These are phyloP conservation scores for Cryptococcus floricola DNA, from an alignment of 1,284 basidiomycete genomes.

Conservation along the genomic window DNA sequence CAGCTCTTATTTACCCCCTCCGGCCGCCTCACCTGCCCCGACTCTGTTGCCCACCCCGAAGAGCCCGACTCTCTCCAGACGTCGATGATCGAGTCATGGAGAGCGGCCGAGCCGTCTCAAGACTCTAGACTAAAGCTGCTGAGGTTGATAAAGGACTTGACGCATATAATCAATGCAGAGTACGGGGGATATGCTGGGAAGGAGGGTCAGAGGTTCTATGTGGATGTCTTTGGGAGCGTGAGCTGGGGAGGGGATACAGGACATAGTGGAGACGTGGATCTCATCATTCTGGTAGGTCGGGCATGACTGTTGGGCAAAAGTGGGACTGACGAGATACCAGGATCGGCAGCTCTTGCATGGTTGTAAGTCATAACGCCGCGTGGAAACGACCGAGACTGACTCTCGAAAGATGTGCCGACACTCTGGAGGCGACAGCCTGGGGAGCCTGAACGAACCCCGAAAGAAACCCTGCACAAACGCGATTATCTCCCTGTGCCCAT, in stretches of 20 bases:
- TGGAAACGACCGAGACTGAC: neutral
- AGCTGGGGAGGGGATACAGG: constrained; percentile 48
- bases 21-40: constrained; percentile 14
- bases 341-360: constrained; percentile 34
- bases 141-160: constrained; percentile 17
- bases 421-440: constrained; percentile 19
- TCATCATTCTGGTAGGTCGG: constrained; percentile 37
- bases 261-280: constrained; percentile 40
- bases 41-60: constrained; percentile 3
- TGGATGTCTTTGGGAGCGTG: constrained; percentile 49
- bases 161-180: constrained; percentile 11
- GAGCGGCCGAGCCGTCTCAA: constrained; percentile 18
- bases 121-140: constrained; percentile 10
- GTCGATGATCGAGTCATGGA: constrained; percentile 23
- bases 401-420: constrained; percentile 15
- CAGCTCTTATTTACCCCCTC: constrained; percentile 17
- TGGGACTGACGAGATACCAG: constrained; percentile 8
- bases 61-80: constrained; percentile 19
- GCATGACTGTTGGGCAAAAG: neutral
- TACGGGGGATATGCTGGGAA: constrained; percentile 7
- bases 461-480: neutral
- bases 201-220: constrained; percentile 23
- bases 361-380: constrained; percentile 22
- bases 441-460: neutral
- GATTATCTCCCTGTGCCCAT: constrained; percentile 9